Evolutionary conservation across 169 alveolate genomes (phyloP), one percentile per base, ranked within the genome.

Genomic region (Eimeria maxima): DNA sequence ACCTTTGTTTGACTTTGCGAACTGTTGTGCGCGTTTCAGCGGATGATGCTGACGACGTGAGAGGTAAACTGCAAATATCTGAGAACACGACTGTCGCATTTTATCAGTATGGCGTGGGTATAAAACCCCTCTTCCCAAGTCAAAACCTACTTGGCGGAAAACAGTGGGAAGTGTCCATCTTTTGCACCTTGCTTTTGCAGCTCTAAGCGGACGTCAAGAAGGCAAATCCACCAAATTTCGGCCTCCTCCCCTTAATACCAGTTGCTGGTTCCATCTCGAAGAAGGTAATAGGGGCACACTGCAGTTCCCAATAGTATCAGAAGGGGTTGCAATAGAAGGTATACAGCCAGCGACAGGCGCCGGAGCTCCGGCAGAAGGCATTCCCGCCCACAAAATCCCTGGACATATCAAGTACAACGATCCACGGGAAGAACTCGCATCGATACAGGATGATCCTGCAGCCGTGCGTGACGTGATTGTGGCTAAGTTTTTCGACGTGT

Each of bases 391-490:
- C 60, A 42, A 55, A 63, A 86, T 86, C 93, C 20, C 29, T 20
- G 93, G 93, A 27, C 38, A n/a, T 10, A 63, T 93, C 45, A 24
- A 47, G 38, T 93, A 93, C 63, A 80, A 45, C n/a, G 93, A 93
- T 29, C 55, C 63, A 0, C 93, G 96, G 13, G 90, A 67, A 29
- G 96, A 93, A 78, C 93, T 93, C 29, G 50, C 29, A 22, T 29
- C 73, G 3, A 93, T 93, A 55, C 53, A 67, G 50, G 29, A 81
- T 2, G 96, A 93, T 24, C 94, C 96, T 18, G 53, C 80, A 42
- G 96, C 96, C 11, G 89, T 93, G 73, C 90, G 65, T 22, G 96
- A 93, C 20, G 88, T 93, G 6, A 45, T 93, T 3, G 93, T 83
- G 53, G 91, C 96, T 5, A 87, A 93, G 69, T 45, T 93, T 24